A percentile compares a stretch with the other conserved stretches of the same genome.
These are phyloP conservation scores for Scheffersomyces cryptocercus DNA, from an alignment of 1,139 yeast genomes.

Conservation along the genomic window DNA sequence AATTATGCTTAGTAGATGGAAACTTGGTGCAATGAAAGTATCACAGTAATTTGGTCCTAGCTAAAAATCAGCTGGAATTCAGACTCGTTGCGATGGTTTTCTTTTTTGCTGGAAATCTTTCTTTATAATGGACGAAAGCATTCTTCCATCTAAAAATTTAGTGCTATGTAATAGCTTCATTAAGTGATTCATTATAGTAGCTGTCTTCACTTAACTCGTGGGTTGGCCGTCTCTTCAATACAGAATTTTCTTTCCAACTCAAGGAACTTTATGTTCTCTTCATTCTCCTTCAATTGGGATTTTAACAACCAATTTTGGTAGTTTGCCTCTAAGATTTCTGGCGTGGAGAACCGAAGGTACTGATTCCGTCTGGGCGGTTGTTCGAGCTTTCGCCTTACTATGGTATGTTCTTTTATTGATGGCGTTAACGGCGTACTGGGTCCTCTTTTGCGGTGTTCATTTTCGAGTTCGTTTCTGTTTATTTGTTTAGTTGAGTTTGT, in stretches of 20 bases:
- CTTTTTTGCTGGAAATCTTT: too few species aligned
- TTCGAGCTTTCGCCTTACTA: slow-evolving; percentile 13
- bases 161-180: too few species aligned
- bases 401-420: slow-evolving; percentile 15
- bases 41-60: too few species aligned
- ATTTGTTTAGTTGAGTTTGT: too few species aligned
- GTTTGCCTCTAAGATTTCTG: slow-evolving; percentile 16
- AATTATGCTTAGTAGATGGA: neutral
- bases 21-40: too few species aligned
- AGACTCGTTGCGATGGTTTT: too few species aligned
- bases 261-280: slow-evolving; percentile 17
- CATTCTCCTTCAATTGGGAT: slow-evolving; percentile 14
- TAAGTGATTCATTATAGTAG: too few species aligned
- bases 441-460: slow-evolving; percentile 16
- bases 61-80: too few species aligned
- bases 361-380: slow-evolving; percentile 1
- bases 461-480: neutral
- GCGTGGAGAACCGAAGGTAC: slow-evolving; percentile 7
- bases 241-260: slow-evolving; percentile 18
- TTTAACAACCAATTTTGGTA: slow-evolving; percentile 21
- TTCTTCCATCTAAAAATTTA: too few species aligned
- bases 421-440: slow-evolving; percentile 25
- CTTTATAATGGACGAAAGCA: too few species aligned
- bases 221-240: neutral
- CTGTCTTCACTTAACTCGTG: too few species aligned